Conservation (phyloP, 177 flowering plant species). For the Telopea speciosissima region DNA sequence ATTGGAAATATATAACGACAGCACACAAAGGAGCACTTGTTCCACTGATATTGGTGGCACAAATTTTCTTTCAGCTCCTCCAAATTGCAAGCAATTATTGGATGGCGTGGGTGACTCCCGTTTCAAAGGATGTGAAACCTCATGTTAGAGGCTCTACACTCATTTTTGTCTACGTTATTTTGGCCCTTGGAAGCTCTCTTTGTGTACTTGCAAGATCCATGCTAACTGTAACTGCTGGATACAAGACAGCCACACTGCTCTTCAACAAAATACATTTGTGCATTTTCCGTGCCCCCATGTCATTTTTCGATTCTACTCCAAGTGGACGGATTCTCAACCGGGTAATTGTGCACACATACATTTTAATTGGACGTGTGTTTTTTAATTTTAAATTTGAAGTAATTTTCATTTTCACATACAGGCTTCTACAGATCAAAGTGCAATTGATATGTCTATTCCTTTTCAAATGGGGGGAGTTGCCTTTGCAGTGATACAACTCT, state of each 20-base stretch:
- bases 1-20: constrained; percentile 51
- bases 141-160: constrained; percentile 29
- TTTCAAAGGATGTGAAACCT: constrained; percentile 33
- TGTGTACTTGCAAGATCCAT: constrained; percentile 36
- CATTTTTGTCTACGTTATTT: constrained; percentile 40
- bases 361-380: neutral
- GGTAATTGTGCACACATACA: constrained; percentile 28
- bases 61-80: constrained; percentile 42
- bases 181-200: constrained; percentile 48
- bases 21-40: constrained; percentile 59
- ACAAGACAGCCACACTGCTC: constrained; percentile 47
- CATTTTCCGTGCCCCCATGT: constrained; percentile 74
- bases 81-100: constrained; percentile 70
- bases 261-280: constrained; percentile 57
- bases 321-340: constrained; percentile 58
- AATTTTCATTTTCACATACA: constrained; percentile 12
- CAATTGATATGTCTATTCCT: constrained; percentile 46
- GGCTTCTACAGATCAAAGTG: constrained; percentile 82
- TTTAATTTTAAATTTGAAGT: neutral
- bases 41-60: constrained; percentile 45
- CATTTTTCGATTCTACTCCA: constrained; percentile 71
- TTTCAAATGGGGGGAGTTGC: constrained; percentile 32
- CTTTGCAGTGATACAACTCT: constrained; percentile 42
- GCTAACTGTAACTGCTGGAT: constrained; percentile 45
- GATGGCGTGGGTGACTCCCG: constrained; percentile 70